Conservation (phyloP, 1,139 yeast genomes). For the Sugiyamaella japonica region DNA sequence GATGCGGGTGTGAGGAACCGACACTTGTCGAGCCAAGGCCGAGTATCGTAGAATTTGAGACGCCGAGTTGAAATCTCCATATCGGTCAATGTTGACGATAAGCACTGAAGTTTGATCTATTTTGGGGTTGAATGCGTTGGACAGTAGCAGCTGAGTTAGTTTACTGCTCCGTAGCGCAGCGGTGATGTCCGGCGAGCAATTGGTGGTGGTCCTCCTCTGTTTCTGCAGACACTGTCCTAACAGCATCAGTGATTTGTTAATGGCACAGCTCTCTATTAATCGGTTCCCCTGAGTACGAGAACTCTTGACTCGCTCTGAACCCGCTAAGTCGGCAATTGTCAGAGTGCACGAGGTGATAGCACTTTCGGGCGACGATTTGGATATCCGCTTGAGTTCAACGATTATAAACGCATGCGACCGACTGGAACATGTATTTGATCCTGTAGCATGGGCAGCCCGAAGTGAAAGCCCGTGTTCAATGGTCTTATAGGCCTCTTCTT, state of each 20-base stretch:
- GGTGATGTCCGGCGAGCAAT: slow-evolving; percentile 34
- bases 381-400: slow-evolving; percentile 37
- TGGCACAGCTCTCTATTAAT: slow-evolving; percentile 49
- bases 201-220: slow-evolving; percentile 33
- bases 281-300: slow-evolving; percentile 48
- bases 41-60: slow-evolving; percentile 48
- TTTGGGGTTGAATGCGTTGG: slow-evolving; percentile 45
- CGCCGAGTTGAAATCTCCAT: slow-evolving; percentile 59
- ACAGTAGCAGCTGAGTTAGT: slow-evolving; percentile 48
- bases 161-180: slow-evolving; percentile 48
- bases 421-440: slow-evolving; percentile 38
- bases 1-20: slow-evolving; percentile 30
- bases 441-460: slow-evolving; percentile 40
- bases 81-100: slow-evolving; percentile 64
- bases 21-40: slow-evolving; percentile 40
- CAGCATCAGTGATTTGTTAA: slow-evolving; percentile 48
- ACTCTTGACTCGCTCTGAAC: slow-evolving; percentile 49
- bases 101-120: slow-evolving; percentile 37
- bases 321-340: slow-evolving; percentile 53
- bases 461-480: slow-evolving; percentile 35
- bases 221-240: slow-evolving; percentile 50
- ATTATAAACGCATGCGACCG: slow-evolving; percentile 46
- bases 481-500: slow-evolving; percentile 35
- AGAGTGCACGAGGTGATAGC: slow-evolving; percentile 31
- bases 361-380: slow-evolving; percentile 21